These are phyloP conservation scores for Fusarium newnesense DNA, from an alignment of 2,329 filamentous ascomycete genomes.

Conservation along the genomic window DNA sequence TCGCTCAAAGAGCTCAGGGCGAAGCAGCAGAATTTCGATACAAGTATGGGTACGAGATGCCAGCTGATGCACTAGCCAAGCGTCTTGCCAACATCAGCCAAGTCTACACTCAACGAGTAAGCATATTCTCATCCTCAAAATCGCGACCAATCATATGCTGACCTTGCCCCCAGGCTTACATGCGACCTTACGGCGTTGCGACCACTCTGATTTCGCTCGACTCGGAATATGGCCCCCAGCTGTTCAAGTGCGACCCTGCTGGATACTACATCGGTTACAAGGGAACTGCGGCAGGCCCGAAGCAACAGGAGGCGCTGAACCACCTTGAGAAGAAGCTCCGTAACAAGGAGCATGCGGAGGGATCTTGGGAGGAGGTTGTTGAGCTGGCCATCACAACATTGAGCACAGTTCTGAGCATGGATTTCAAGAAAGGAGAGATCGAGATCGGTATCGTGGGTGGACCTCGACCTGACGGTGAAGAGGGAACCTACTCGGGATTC, in stretches of 20 bases:
- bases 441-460: conserved; percentile 98
- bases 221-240: conserved; percentile 88
- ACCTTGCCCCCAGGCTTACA: conserved; percentile 75
- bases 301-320: conserved; percentile 98
- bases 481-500: conserved; percentile 83
- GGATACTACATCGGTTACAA: conserved; percentile 99
- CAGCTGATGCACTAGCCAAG: conserved; percentile 95
- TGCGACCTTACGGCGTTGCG: conserved; percentile 96
- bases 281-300: conserved; percentile 94
- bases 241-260: conserved; percentile 98
- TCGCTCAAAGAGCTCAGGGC: conserved; percentile 89
- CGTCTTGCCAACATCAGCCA: conserved; percentile 98
- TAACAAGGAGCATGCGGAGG: conserved; percentile 95
- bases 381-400: conserved; percentile 95
- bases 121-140: conserved; percentile 39
- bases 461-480: conserved; percentile 81
- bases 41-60: conserved; percentile 99
- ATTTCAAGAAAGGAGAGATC: conserved; percentile 99
- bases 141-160: conserved; percentile 33
- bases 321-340: conserved; percentile 99
- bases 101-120: conserved; percentile 96
- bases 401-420: conserved; percentile 96
- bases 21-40: conserved; percentile 98
- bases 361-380: conserved; percentile 96
- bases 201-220: conserved; percentile 96